These are phyloP conservation scores for Colletotrichum zoysiae DNA, from an alignment of 2,329 filamentous ascomycete genomes.

Conservation along the genomic window DNA sequence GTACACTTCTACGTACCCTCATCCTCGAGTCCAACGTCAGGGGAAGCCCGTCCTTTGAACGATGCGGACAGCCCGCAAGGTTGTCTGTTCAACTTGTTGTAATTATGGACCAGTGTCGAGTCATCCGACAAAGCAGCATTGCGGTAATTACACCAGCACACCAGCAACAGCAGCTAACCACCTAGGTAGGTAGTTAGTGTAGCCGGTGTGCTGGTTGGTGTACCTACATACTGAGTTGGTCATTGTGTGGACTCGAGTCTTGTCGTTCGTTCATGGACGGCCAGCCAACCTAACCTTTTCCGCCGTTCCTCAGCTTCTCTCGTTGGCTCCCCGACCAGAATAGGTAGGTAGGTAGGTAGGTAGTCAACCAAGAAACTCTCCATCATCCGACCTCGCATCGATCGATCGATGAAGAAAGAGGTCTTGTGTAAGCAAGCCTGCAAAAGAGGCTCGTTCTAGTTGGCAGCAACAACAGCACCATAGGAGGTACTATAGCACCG, in stretches of 20 bases:
- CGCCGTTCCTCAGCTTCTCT: slow-evolving; percentile 1
- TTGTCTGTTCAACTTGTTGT: not conserved
- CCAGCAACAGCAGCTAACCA: slow-evolving; percentile 5
- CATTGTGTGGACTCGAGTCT: slow-evolving; percentile 19
- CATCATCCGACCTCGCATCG: slow-evolving; percentile 30
- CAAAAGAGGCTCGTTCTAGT: slow-evolving; percentile 23
- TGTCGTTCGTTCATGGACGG: not conserved
- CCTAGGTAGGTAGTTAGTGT: too few relatives aligned
- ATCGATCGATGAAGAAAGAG: slow-evolving; percentile 27
- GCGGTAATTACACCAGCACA: not conserved
- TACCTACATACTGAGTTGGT: slow-evolving; percentile 13
- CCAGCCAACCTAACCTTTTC: slow-evolving; percentile 14
- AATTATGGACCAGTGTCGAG: slow-evolving; percentile 10
- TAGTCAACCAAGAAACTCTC: slow-evolving; percentile 8
- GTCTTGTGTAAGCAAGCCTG: not conserved
- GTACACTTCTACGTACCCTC: slow-evolving; percentile 16
- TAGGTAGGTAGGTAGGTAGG: not conserved
- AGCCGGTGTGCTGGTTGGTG: slow-evolving; percentile 3
- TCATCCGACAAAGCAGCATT: slow-evolving; percentile 22
- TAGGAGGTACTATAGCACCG: slow-evolving; percentile 1
- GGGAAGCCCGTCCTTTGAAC: slow-evolving; percentile 32
- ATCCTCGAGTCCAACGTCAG: slow-evolving; percentile 19
- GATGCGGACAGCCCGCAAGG: slow-evolving; percentile 10
- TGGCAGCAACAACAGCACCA: slow-evolving; percentile 6
- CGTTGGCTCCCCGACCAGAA: not conserved